Conservation (phyloP, 2,329 filamentous ascomycete species). For the Mycosphaerella arachidis region DNA sequence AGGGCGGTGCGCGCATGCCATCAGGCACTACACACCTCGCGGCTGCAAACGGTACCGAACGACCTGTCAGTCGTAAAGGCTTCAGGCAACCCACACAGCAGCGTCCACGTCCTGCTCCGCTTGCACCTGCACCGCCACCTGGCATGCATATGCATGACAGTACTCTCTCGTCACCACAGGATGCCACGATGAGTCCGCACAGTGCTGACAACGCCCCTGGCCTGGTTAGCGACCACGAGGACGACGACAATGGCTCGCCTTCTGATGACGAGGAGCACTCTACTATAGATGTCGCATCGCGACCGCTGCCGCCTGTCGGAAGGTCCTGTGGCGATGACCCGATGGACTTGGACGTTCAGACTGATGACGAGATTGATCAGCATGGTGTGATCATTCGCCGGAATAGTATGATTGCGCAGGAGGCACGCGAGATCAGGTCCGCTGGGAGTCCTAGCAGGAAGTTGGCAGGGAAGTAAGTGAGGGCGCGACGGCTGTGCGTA, state of each 20-base stretch:
- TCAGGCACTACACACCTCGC: constrained; percentile 1
- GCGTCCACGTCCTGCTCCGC: constrained; percentile 32
- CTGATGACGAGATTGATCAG: constrained; percentile 33
- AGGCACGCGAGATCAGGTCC: constrained; percentile 17
- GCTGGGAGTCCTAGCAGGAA: constrained; percentile 24
- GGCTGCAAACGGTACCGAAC: constrained; percentile 15
- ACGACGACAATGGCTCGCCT: constrained; percentile 39
- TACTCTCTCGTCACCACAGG: constrained; percentile 30
- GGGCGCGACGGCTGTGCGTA: background rate
- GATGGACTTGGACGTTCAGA: constrained; percentile 35
- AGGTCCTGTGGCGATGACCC: constrained; percentile 25
- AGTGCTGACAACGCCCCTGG: constrained; percentile 48
- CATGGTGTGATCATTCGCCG: constrained; percentile 34
- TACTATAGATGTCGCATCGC: constrained; percentile 25
- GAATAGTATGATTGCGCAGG: constrained; percentile 29
- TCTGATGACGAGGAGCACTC: constrained; percentile 29
- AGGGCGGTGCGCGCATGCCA: constrained; percentile 16
- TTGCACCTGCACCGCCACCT: constrained; percentile 19
- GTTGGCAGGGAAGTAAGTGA: constrained; percentile 14
- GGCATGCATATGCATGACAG: constrained; percentile 15
- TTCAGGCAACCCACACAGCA: constrained; percentile 22
- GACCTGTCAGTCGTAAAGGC: constrained; percentile 29
- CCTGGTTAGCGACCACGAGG: constrained; percentile 48
- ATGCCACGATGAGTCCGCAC: constrained; percentile 42
- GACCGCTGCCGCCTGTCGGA: constrained; percentile 18